phyloP scores from a whole-genome alignment of 495 filamentous ascomycete species.

The Pyronema omphalodes region DNA sequence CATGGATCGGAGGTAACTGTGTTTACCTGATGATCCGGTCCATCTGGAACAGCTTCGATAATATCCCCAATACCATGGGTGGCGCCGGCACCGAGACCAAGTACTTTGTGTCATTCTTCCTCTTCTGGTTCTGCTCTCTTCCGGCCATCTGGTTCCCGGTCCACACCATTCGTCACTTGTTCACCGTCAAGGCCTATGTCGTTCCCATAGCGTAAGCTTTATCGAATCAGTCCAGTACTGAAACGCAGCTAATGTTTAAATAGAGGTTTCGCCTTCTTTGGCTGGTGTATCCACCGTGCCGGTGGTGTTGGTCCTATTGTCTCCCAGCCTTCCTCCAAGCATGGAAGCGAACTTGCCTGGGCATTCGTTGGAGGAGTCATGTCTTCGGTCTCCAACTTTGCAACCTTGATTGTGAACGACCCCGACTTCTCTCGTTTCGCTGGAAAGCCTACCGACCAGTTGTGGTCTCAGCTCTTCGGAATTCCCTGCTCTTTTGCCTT shows the following conservation, averaged over 20 bases:
- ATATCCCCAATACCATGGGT: conserved; percentile 47
- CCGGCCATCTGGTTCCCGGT: conserved; percentile 74
- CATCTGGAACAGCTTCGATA: conserved; percentile 53
- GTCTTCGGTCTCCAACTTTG: conserved; percentile 83
- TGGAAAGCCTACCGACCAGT: conserved; percentile 53
- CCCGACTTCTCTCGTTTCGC: conserved; percentile 86
- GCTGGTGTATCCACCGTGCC: conserved; percentile 72
- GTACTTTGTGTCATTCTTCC: conserved; percentile 60
- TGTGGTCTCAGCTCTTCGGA: conserved; percentile 80
- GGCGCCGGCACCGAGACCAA: conserved; percentile 55
- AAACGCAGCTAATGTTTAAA: not conserved
- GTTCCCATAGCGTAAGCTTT: conserved; percentile 45
- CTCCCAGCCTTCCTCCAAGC: conserved; percentile 41
- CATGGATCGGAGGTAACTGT: conserved; percentile 70
- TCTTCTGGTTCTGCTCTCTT: conserved; percentile 67
- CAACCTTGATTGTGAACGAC: conserved; percentile 60
- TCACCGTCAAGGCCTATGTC: conserved; percentile 77
- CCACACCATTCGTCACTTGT: conserved; percentile 63
- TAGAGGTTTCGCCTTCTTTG: conserved; percentile 63
- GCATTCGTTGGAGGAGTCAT: conserved; percentile 68
- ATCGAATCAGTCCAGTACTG: not conserved
- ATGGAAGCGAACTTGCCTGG: conserved; percentile 61
- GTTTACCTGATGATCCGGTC: conserved; percentile 65
- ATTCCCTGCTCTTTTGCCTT: conserved; percentile 76
- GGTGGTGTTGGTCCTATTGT: conserved; percentile 76